Conservation (phyloP, 2,329 filamentous ascomycete species). For the Ophiosphaerella herpotricha region DNA sequence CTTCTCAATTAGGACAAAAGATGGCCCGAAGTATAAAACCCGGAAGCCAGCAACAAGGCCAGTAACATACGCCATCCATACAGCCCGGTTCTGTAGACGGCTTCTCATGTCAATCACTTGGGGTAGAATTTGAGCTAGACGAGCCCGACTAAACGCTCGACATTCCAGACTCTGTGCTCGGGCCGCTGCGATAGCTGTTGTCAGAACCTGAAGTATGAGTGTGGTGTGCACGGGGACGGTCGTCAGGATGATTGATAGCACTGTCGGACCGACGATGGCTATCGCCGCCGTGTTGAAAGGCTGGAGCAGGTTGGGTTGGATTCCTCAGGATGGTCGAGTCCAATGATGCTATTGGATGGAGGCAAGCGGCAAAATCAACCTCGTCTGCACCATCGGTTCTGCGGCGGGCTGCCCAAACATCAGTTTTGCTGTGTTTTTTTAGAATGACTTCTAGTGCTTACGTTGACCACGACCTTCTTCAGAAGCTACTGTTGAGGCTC, state of each 20-base stretch:
- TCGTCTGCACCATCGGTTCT: constrained; percentile 37
- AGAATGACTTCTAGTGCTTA: not conserved
- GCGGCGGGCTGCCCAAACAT: constrained; percentile 21
- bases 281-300: constrained; percentile 29
- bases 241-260: constrained; percentile 26
- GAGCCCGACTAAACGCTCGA: constrained; percentile 32
- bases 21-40: constrained; percentile 39
- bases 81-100: constrained; percentile 28
- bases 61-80: constrained; percentile 34
- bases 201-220: constrained; percentile 21
- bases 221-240: constrained; percentile 28
- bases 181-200: constrained; percentile 31
- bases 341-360: constrained; percentile 9
- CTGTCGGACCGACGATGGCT: constrained; percentile 27
- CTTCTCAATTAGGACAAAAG: constrained; percentile 36
- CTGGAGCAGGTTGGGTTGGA: constrained; percentile 20
- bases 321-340: constrained; percentile 5
- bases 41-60: constrained; percentile 40
- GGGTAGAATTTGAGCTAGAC: constrained; percentile 23
- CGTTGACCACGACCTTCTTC: constrained; percentile 17
- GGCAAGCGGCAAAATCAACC: constrained; percentile 20
- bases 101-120: constrained; percentile 32
- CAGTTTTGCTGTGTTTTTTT: constrained; percentile 7
- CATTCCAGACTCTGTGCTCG: constrained; percentile 31
- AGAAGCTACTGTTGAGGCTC: not conserved